phyloP scores from a whole-genome alignment of 176 grass and related monocot genomes.

The Ensete ventricosum region DNA sequence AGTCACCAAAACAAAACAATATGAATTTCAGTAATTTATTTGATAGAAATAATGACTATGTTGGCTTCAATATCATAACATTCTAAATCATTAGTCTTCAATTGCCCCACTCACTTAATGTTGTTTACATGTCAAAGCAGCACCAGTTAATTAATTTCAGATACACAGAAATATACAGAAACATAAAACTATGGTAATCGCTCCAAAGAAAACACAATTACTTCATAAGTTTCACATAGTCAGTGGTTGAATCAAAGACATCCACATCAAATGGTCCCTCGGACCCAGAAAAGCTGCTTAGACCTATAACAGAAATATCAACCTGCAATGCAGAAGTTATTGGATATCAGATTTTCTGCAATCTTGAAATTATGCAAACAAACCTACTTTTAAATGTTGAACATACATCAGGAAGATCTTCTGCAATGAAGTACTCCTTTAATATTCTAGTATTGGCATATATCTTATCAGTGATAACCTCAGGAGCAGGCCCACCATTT shows the following conservation, averaged over 20 bases:
- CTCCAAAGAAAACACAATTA: conserved; percentile 23
- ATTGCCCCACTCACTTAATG: not conserved
- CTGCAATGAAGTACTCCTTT: conserved; percentile 66
- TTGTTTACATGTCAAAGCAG: not conserved
- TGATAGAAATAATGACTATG: not conserved
- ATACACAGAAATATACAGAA: not conserved
- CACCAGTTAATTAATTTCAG: not conserved
- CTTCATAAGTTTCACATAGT: conserved; percentile 99
- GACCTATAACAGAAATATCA: conserved; percentile 68
- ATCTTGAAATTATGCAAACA: not conserved
- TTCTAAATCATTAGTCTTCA: not conserved
- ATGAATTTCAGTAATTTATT: not conserved
- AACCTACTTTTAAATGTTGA: not conserved
- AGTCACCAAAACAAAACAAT: not conserved
- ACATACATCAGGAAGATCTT: conserved; percentile 54
- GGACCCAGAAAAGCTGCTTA: conserved; percentile 70
- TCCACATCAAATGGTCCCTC: conserved; percentile 88
- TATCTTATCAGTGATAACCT: conserved; percentile 82
- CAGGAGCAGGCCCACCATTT: conserved; percentile 90
- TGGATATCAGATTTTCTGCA: not conserved
- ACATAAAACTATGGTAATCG: not conserved
- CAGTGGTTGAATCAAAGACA: conserved; percentile 80
- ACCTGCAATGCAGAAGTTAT: conserved; percentile 35
- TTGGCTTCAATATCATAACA: not conserved
- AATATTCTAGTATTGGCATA: conserved; percentile 79